Conservation (phyloP, 73 alveolate species). For the Paramecium pentaurelia region DNA sequence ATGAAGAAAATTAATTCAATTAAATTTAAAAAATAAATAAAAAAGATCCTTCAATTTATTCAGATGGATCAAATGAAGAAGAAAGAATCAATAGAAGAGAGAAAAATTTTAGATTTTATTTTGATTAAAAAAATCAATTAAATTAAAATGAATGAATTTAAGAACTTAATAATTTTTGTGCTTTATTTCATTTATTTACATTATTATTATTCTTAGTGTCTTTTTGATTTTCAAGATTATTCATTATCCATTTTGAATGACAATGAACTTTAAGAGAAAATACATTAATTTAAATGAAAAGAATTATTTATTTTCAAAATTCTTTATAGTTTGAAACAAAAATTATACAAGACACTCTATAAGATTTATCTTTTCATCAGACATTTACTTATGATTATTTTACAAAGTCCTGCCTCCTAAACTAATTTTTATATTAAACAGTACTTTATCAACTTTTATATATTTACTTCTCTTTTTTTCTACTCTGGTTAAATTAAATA, state of each 20-base stretch:
- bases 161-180: background rate
- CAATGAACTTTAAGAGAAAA: background rate
- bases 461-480: background rate
- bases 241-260: background rate
- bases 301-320: background rate
- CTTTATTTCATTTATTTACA: background rate
- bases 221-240: background rate
- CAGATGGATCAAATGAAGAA: background rate
- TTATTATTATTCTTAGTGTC: background rate
- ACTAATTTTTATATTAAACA: background rate
- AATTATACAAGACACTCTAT: background rate
- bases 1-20: background rate
- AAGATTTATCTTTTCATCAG: background rate
- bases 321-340: background rate
- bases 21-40: background rate
- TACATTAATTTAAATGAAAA: background rate
- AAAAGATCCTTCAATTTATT: background rate
- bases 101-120: slow-evolving; percentile 14
- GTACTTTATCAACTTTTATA: background rate
- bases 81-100: background rate
- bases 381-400: background rate
- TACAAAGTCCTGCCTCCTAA: background rate
- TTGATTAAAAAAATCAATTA: background rate
- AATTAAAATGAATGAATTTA: background rate
- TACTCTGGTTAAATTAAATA: background rate